Evolutionary conservation across 345 rosid species (phyloP).

Genomic region (Trapa bicornis): DNA sequence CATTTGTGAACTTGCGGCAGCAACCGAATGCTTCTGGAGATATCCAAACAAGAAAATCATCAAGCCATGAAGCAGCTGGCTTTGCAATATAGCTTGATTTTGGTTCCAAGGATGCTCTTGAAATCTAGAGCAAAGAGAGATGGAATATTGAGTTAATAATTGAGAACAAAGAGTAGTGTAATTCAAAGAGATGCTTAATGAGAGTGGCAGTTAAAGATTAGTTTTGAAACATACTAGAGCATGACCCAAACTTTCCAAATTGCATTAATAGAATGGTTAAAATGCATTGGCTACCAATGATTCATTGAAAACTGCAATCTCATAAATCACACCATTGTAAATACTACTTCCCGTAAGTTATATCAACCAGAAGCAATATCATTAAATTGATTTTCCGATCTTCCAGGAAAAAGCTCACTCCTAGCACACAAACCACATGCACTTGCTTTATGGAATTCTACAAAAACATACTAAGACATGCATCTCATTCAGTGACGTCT

Average conservation of each 20-base stretch:
- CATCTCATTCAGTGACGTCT: neutral
- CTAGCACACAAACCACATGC: neutral
- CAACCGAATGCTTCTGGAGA: constrained; percentile 99
- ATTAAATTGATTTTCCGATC: too few relatives aligned
- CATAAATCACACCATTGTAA: neutral
- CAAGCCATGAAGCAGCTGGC: constrained; percentile 99
- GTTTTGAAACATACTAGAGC: neutral
- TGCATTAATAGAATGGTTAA: neutral
- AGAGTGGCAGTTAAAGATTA: neutral
- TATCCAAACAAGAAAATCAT: constrained; percentile 95
- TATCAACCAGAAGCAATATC: too few relatives aligned
- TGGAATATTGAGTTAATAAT: constrained; percentile 6
- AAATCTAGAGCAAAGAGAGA: constrained; percentile 35
- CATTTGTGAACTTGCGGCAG: constrained; percentile 87
- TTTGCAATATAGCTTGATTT: constrained; percentile 86
- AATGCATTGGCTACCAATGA: neutral
- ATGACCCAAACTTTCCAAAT: neutral
- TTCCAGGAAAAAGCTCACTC: neutral
- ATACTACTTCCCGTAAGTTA: neutral
- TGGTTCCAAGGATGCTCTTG: constrained; percentile 71
- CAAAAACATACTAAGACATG: neutral
- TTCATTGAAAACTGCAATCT: neutral
- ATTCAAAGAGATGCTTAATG: neutral
- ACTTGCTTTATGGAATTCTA: neutral
- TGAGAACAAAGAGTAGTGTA: neutral